Conservation (phyloP, 2,329 filamentous ascomycete species). For the Sarocladium kiliense region DNA sequence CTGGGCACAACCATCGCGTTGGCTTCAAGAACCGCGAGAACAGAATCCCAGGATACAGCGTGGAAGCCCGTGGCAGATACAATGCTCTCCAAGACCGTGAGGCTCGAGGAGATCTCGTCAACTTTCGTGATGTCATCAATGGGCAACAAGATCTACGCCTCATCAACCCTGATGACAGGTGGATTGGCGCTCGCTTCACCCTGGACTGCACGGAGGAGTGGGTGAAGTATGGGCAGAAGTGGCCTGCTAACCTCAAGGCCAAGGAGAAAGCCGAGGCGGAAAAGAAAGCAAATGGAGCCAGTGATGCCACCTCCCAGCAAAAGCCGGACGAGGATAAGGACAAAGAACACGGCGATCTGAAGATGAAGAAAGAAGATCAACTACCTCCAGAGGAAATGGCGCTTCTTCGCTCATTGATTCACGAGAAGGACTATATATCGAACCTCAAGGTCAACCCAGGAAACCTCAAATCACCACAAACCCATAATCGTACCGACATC, state of each 20-base stretch:
- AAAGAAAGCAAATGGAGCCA: background rate
- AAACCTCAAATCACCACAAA: background rate
- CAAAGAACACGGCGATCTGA: background rate
- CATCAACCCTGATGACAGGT: background rate
- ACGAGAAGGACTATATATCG: background rate
- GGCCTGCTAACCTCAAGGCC: background rate
- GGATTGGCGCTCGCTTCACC: background rate
- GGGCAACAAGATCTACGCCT: background rate
- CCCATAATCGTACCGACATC: background rate
- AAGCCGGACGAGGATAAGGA: background rate
- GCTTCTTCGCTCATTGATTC: background rate
- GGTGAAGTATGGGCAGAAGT: background rate
- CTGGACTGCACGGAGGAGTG: background rate
- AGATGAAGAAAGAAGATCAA: background rate
- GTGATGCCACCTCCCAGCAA: too few relatives aligned
- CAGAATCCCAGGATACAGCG: background rate
- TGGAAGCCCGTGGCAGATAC: background rate
- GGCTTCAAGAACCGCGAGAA: background rate
- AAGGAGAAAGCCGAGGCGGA: constrained; percentile 1
- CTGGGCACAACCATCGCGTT: background rate
- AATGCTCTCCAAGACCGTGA: background rate
- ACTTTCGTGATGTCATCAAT: background rate
- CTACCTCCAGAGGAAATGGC: background rate
- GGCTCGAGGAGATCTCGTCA: background rate
- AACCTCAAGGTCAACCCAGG: background rate